Evolutionary conservation across 2,329 filamentous ascomycete species (phyloP), one percentile per base, ranked within the genome.

Genomic region (Fusarium odoratissimum): DNA sequence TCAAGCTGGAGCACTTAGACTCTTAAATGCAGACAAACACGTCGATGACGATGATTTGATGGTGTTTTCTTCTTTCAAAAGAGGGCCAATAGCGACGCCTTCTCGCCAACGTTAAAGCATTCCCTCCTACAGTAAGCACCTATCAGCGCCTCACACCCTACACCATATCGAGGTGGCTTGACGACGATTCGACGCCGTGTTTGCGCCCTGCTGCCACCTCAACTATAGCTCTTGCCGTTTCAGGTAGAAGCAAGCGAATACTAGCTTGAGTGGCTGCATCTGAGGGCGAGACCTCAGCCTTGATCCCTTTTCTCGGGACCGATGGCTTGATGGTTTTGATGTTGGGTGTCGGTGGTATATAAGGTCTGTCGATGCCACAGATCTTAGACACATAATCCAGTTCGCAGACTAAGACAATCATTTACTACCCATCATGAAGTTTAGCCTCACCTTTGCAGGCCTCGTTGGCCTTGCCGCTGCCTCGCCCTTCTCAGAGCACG

Each of bases 21-120:
- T 28, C 8, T n/a, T 17, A 16, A 8, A 21, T 14, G 21, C 33
- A 45, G 11, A 21, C 3, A 25, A 59, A 46, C 57, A 56, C 30
- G 46, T 41, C 14, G 9, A 59, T 12, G 25, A 46, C 6, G n/a
- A 40, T 23, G 12, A 12, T 52, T 25, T 30, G n/a, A 14, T 16
- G 31, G 5, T 1, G 3, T 1, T 30, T 40, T 25, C 33, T 17
- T 25, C 6, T 17, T 38, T 8, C 17, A 16, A 8, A n/a, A 17
- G 9, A 23, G 25, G 31, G n/a, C 12, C n/a, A 23, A 28, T 16
- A 23, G 23, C 11, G 13, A 44, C 37, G 41, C 17, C 33, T n/a
- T 69, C 14, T 52, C 51, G 58, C 64, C 66, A 69, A 64, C 6
- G 35, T 69, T 69, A 4, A 25, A 59, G 59, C 65, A 69, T 48